These are phyloP conservation scores for Inga leiocalycina DNA, from an alignment of 306 rosid genomes.

Conservation along the genomic window DNA sequence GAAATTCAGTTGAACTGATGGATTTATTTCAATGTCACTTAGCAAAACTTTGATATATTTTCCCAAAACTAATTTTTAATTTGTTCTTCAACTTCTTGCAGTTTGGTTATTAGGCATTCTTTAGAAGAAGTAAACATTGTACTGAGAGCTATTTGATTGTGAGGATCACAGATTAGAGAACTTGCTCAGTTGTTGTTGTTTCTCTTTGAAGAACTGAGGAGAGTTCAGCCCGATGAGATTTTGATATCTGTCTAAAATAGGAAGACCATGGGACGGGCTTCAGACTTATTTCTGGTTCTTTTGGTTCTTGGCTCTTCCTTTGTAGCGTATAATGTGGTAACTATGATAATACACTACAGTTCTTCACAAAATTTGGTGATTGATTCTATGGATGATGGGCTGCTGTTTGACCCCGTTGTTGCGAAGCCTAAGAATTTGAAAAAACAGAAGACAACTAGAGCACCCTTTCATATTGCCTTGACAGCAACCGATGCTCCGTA, in stretches of 20 bases:
- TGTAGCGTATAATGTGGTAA: slow-evolving; percentile 75
- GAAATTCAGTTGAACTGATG: slow-evolving; percentile 5
- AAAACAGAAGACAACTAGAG: slow-evolving; percentile 50
- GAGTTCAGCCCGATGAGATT: slow-evolving; percentile 39
- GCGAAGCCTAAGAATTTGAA: slow-evolving; percentile 75
- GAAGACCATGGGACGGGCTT: slow-evolving; percentile 68
- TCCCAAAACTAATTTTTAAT: slow-evolving; percentile 13
- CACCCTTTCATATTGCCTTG: slow-evolving; percentile 82
- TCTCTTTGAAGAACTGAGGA: slow-evolving; percentile 38
- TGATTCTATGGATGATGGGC: slow-evolving; percentile 30
- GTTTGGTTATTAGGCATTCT: slow-evolving; percentile 27
- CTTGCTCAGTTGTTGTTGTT: not conserved
- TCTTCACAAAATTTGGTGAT: slow-evolving; percentile 45
- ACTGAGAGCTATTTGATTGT: slow-evolving; percentile 30
- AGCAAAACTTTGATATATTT: not conserved
- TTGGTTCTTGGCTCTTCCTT: slow-evolving; percentile 80
- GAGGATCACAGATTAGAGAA: slow-evolving; percentile 9
- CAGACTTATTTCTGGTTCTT: slow-evolving; percentile 65
- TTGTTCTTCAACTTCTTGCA: slow-evolving; percentile 12
- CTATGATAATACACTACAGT: slow-evolving; percentile 58
- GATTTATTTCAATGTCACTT: not conserved
- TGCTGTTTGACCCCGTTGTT: slow-evolving; percentile 64
- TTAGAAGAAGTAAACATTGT: not conserved
- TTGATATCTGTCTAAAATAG: slow-evolving; percentile 45
- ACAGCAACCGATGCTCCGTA: slow-evolving; percentile 93